A percentile compares a stretch with the other conserved stretches of the same genome.
These are phyloP conservation scores for Jamesozyma lodderae DNA, from an alignment of 805 yeast species.

Conservation along the genomic window DNA sequence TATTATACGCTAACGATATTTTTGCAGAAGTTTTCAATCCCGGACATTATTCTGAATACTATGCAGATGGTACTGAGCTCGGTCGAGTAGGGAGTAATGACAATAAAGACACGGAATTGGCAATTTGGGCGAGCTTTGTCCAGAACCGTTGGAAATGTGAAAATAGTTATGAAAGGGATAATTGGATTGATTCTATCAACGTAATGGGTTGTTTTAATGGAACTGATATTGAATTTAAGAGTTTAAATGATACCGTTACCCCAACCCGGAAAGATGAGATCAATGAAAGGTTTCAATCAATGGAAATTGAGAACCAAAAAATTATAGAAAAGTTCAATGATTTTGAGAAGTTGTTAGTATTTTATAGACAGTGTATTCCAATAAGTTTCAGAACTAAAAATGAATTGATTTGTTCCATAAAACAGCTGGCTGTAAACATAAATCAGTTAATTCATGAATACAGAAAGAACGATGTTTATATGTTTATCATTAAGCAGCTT, in stretches of 20 bases:
- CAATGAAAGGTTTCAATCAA: constrained; percentile 30
- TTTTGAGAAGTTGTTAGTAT: constrained; percentile 30
- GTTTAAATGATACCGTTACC: constrained; percentile 25
- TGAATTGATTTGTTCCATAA: constrained; percentile 35
- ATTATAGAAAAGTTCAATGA: constrained; percentile 33
- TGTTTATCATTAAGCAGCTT: constrained; percentile 22
- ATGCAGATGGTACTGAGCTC: background rate
- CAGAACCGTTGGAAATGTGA: constrained; percentile 36
- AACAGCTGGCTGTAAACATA: constrained; percentile 41
- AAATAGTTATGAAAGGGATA: constrained; percentile 38
- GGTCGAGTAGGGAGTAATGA: no score
- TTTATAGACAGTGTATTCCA: constrained; percentile 45
- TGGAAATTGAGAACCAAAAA: constrained; percentile 29
- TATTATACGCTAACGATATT: constrained; percentile 2
- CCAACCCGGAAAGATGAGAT: constrained; percentile 21
- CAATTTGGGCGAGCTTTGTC: constrained; percentile 5
- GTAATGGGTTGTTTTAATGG: constrained; percentile 20
- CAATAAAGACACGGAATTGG: background rate
- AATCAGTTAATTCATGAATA: constrained; percentile 52
- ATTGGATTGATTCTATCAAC: constrained; percentile 46
- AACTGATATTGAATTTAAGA: constrained; percentile 16
- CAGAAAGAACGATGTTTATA: constrained; percentile 36
- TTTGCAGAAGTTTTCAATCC: constrained; percentile 5
- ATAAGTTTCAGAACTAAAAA: constrained; percentile 46
- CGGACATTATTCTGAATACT: background rate